A percentile compares a stretch with the other conserved stretches of the same genome.
phyloP scores from a whole-genome alignment of 1,139 yeast genomes.

The Scheffersomyces segobiensis region DNA sequence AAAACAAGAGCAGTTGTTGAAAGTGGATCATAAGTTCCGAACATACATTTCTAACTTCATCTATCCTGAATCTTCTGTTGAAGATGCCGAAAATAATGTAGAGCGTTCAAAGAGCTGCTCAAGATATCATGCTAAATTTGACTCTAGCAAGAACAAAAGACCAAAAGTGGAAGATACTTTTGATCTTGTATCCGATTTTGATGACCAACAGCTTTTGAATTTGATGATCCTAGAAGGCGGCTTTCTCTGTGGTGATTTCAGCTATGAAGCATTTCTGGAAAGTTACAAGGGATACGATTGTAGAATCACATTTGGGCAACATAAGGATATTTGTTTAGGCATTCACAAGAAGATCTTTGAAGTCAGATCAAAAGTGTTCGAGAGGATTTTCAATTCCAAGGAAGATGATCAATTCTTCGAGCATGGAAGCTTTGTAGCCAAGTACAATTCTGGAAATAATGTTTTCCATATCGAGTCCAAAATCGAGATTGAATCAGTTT shows the following conservation, averaged over 20 bases:
- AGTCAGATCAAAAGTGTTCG: conserved; percentile 28
- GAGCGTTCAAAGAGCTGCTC: background rate
- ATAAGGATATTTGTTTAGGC: conserved; percentile 24
- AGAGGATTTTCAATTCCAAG: conserved; percentile 19
- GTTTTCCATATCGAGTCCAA: conserved; percentile 17
- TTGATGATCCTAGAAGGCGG: conserved; percentile 1
- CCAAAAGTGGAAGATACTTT: conserved; percentile 16
- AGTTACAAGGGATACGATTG: conserved; percentile 21
- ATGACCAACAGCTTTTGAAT: conserved; percentile 1
- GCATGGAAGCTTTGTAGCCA: conserved; percentile 22
- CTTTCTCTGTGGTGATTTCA: background rate
- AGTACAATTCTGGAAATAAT: conserved; percentile 13
- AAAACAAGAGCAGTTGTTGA: conserved; percentile 39
- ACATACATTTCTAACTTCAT: conserved; percentile 29
- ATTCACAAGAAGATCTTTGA: conserved; percentile 32
- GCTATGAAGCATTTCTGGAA: background rate
- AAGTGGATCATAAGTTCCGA: conserved; percentile 16
- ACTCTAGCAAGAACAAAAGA: conserved; percentile 15
- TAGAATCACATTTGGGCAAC: conserved; percentile 17
- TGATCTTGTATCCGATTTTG: conserved; percentile 13
- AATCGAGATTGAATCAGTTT: conserved; percentile 26
- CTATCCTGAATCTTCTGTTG: conserved; percentile 18
- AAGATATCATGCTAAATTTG: conserved; percentile 16
- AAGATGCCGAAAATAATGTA: conserved; percentile 13
- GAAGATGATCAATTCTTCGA: conserved; percentile 16